Base-by-base conservation (phyloP, 2,329 filamentous ascomycete genomes). In the Paecilomyces dactylethromorphus region DNA sequence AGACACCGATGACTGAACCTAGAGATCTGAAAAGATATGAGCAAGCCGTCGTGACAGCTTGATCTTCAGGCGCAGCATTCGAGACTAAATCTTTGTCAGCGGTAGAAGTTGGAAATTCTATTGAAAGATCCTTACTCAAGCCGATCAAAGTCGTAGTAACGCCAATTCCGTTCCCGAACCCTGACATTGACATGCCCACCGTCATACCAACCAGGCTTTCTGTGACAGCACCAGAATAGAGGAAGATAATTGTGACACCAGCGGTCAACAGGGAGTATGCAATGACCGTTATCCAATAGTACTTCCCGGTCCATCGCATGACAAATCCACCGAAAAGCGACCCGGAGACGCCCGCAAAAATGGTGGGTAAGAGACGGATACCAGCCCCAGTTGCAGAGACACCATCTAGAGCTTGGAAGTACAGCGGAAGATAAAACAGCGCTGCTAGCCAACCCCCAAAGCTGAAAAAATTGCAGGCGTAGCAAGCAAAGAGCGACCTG, bases 21-120 rank as follows among this genome's bases (percentile, higher is more conserved):
- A 92, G 79, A 1, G 87, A 88, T 45, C 90, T 86, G 79, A 93
- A 93, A 24, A 93, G 83, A 73, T 93, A 93, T 21, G 86, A 89
- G 71, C 88, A 91, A 7, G 90, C 90, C 15, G 90, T 89, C 3
- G 87, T 88, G 1, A 92, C 83, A 1, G 90, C 89, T 61, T 89
- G 86, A 64, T 92, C 89, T 51, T 84, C 80, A 2, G 80, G 78
- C 1, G 82, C 76, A 0, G 87, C 83, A 68, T 91, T 91, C 32
- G 89, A 86, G 62, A 92, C 84, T 79, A n/a, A 10, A 57, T 21
- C 33, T 29, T 15, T n/a, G 10, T 59, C 2, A 56, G 39, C 35
- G 63, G 58, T 64, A 58, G 15, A 50, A 58, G 35, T 32, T 1
- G 4, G 51, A 54, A 53, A 52, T 18, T 15, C 10, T 10, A 18